phyloP scores from a whole-genome alignment of 768 basidiomycete genomes.

The Lentinula edodes region DNA sequence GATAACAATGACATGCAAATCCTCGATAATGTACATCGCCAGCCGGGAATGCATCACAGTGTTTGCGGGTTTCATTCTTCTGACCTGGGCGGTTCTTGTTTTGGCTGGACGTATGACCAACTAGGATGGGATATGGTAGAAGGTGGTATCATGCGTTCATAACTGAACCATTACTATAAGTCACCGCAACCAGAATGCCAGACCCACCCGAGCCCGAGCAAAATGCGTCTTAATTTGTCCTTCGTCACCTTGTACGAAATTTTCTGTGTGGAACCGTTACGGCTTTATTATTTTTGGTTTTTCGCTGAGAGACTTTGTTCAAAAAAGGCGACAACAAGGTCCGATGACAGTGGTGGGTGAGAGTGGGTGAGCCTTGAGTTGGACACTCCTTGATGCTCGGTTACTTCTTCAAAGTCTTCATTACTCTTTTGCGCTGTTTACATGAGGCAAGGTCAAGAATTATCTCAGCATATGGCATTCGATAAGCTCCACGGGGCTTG shows the following conservation, averaged over 20 bases:
- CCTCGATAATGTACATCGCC: slow-evolving; percentile 32
- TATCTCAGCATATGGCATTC: background rate
- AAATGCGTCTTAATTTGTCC: background rate
- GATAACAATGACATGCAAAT: slow-evolving; percentile 28
- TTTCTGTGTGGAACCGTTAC: no score
- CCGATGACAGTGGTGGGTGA: no score
- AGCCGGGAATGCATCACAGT: slow-evolving; percentile 32
- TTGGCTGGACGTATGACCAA: slow-evolving; percentile 32
- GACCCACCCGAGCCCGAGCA: no score
- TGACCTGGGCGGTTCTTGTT: slow-evolving; percentile 23
- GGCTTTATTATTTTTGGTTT: no score
- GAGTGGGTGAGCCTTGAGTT: background rate
- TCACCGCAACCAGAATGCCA: no score
- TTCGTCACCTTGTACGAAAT: background rate
- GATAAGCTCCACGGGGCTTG: background rate
- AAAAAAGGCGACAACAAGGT: background rate
- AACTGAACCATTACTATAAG: background rate
- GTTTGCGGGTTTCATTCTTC: slow-evolving; percentile 25
- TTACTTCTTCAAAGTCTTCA: background rate
- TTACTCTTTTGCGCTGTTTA: background rate
- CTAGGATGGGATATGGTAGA: slow-evolving; percentile 29
- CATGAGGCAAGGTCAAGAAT: background rate
- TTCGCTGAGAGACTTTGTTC: background rate
- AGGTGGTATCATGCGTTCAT: slow-evolving; percentile 17
- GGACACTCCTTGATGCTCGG: background rate